A percentile compares a stretch with the other conserved stretches of the same genome.
Evolutionary conservation across 129 eudicot genomes (phyloP).

Genomic region (Chrysanthemum makinoi): DNA sequence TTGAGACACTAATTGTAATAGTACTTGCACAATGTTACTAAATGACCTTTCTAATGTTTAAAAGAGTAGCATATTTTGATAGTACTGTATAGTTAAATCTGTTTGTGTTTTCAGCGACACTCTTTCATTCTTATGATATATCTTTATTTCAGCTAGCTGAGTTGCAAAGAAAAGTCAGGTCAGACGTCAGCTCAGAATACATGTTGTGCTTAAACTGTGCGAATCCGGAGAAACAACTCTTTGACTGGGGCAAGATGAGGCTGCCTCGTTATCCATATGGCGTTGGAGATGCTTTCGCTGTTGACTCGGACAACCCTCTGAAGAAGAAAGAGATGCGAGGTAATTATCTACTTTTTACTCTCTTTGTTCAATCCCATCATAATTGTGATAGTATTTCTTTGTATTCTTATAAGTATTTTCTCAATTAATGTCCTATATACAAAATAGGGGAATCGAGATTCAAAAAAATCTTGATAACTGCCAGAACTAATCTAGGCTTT

Average conservation of each 20-base stretch:
- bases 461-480: too few relatives aligned
- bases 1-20: too few relatives aligned
- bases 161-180: conserved; percentile 82
- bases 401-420: not conserved
- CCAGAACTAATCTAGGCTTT: too few relatives aligned
- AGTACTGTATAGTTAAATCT: not conserved
- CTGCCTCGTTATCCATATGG: conserved; percentile 78
- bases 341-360: conserved; percentile 21
- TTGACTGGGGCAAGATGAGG: conserved; percentile 95
- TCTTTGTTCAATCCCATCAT: not conserved
- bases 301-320: conserved; percentile 71
- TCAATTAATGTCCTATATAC: not conserved
- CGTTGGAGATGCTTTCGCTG: conserved; percentile 82
- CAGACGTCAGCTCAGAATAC: conserved; percentile 87
- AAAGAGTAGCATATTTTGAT: not conserved
- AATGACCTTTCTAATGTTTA: too few relatives aligned
- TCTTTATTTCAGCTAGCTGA: conserved; percentile 70
- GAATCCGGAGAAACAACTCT: conserved; percentile 77
- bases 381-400: conserved; percentile 4
- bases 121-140: not conserved
- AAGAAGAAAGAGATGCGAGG: conserved; percentile 94
- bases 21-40: too few relatives aligned
- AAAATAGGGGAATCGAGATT: too few relatives aligned
- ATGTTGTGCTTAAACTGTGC: conserved; percentile 75
- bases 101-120: conserved; percentile 14